phyloP scores from a whole-genome alignment of 345 rosid species.

The Anacardium occidentale region DNA sequence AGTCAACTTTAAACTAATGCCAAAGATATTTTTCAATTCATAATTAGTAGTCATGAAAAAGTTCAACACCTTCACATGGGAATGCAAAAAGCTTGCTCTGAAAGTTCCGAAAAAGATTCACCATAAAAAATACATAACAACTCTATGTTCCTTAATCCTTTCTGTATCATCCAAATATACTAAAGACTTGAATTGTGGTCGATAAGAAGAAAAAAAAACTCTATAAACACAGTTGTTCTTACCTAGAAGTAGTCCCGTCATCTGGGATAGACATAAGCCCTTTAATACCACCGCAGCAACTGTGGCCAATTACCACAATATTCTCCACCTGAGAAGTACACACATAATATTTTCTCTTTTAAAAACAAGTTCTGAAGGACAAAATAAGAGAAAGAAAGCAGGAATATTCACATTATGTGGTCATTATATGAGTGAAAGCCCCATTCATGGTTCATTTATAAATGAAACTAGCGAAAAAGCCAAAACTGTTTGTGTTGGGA shows the following conservation, averaged over 20 bases:
- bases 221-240: neutral
- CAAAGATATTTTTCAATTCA: neutral
- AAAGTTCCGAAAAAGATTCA: neutral
- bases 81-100: neutral
- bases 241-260: conserved; percentile 58
- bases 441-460: too few species aligned
- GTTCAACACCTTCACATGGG: conserved; percentile 11
- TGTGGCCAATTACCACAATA: conserved; percentile 86
- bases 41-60: neutral
- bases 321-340: conserved; percentile 67
- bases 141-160: neutral
- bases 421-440: conserved; percentile 5
- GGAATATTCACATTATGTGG: neutral
- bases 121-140: neutral
- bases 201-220: neutral
- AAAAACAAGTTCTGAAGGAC: neutral
- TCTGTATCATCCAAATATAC: neutral
- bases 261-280: conserved; percentile 85
- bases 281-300: conserved; percentile 94
- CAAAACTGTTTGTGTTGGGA: neutral
- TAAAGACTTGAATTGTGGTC: neutral
- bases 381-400: neutral
- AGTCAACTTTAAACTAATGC: neutral
- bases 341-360: neutral
- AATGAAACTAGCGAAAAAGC: neutral